Evolutionary conservation across 257 asterid genomes (phyloP), one percentile per base, ranked within the genome.

Genomic region (Salvia splendens): DNA sequence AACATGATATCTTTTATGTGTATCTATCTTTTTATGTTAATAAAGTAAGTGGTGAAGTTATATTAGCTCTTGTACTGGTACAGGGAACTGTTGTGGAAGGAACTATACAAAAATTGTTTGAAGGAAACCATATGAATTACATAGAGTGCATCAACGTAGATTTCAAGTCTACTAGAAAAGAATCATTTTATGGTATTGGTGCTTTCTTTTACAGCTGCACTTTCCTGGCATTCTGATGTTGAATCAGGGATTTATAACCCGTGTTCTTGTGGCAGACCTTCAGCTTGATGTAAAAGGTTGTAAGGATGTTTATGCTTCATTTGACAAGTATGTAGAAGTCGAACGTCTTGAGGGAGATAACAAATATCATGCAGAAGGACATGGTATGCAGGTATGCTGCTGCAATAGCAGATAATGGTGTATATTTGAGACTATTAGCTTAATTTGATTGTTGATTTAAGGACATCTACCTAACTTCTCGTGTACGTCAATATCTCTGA

Each of bases 71-170:
- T 77, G 65, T 72, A 69, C 76, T 80, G 61, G 73, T 71, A 51
- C 84, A 93, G 98, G 98, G 98, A 66, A 94, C 99, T 30, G 99
- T 91, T 60, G 99, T 94, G 70, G 99, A 94, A 81, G 99, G 99
- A 75, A 94, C 97, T 36, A 94, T 94, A 79, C 99, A 94, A 70
- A 90, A 94, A 80, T 81, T 94, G 81, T 94, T 94, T 74, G 97
- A 94, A 78, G 99, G 99, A 69, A 97, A 94, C 77, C 92, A 86
- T 65, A 91, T 91, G 95, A 94, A 91, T 73, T 93, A 91, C 85
- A 91, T 93, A 32, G 97, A 85, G 70, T 93, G 99, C 81, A 86
- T 93, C 77, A 93, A 94, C 12, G 99, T 94, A 48, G 96, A 94
- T 72, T 91, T 86, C 78, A 94, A 94, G 73, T 93, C 98, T 61